These are phyloP conservation scores for Pleurotus djamor DNA, from an alignment of 768 basidiomycete species.

Conservation along the genomic window DNA sequence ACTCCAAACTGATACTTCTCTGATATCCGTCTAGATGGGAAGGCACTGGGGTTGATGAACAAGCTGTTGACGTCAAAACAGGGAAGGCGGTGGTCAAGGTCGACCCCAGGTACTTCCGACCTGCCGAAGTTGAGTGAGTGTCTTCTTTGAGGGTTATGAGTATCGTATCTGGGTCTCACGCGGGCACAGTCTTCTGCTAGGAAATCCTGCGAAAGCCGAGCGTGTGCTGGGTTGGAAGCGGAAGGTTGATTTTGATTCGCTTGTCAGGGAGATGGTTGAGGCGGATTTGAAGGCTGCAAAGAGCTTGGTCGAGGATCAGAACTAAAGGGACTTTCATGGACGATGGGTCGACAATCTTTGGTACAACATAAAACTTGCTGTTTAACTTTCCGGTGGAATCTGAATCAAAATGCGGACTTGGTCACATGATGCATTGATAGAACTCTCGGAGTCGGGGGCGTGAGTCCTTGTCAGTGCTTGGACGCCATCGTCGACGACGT, in stretches of 20 bases:
- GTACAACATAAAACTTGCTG: neutral
- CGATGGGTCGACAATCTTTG: slow-evolving; percentile 6
- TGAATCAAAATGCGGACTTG: slow-evolving; percentile 21
- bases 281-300: slow-evolving; percentile 74
- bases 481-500: neutral
- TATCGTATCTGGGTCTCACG: neutral
- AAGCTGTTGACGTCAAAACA: slow-evolving; percentile 69
- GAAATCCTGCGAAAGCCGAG: slow-evolving; percentile 91
- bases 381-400: slow-evolving; percentile 9
- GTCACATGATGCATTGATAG: slow-evolving; percentile 5
- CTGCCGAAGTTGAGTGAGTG: slow-evolving; percentile 90
- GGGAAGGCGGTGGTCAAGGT: slow-evolving; percentile 78
- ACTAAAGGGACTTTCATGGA: slow-evolving; percentile 37
- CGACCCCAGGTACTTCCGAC: slow-evolving; percentile 90
- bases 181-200: slow-evolving; percentile 65
- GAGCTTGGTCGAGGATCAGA: slow-evolving; percentile 82
- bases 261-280: slow-evolving; percentile 92
- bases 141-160: neutral
- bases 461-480: neutral
- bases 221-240: slow-evolving; percentile 89
- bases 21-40: slow-evolving; percentile 56
- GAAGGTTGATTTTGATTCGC: slow-evolving; percentile 73
- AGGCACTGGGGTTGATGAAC: slow-evolving; percentile 71
- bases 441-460: neutral
- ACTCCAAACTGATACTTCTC: slow-evolving; percentile 3